Conservation (phyloP, 139 green algal genomes). For the Parachlorella kessleri region DNA sequence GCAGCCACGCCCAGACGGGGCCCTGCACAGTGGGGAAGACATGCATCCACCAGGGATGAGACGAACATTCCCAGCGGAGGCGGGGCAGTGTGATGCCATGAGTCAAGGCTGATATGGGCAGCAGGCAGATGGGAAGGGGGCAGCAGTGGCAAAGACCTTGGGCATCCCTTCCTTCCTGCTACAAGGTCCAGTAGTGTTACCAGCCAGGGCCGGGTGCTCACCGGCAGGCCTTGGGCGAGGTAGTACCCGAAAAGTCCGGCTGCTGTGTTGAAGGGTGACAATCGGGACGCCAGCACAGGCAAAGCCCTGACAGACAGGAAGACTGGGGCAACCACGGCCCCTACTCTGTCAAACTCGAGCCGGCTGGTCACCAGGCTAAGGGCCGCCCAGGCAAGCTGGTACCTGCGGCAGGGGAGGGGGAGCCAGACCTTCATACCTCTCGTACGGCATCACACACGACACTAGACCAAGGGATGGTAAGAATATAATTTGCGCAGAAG, state of each 20-base stretch:
- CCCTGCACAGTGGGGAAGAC: background rate
- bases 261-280: slow-evolving; percentile 1
- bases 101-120: background rate
- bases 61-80: background rate
- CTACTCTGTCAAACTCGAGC: slow-evolving; percentile 11
- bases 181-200: background rate
- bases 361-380: background rate
- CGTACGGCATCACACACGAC: no score
- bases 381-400: background rate
- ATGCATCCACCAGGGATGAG: background rate
- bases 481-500: no score
- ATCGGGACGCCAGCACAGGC: background rate
- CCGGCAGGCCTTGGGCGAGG: slow-evolving; percentile 2
- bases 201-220: background rate
- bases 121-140: background rate
- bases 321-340: slow-evolving; percentile 1
- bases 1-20: slow-evolving; percentile 1
- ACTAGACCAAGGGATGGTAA: no score
- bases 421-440: no score
- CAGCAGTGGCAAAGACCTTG: background rate
- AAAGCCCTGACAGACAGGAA: slow-evolving; percentile 14
- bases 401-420: no score
- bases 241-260: slow-evolving; percentile 19
- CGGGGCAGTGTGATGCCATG: no score
- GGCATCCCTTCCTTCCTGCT: background rate